These are phyloP conservation scores for Trichoderma reesei DNA, from an alignment of 495 filamentous ascomycete genomes.

Conservation along the genomic window DNA sequence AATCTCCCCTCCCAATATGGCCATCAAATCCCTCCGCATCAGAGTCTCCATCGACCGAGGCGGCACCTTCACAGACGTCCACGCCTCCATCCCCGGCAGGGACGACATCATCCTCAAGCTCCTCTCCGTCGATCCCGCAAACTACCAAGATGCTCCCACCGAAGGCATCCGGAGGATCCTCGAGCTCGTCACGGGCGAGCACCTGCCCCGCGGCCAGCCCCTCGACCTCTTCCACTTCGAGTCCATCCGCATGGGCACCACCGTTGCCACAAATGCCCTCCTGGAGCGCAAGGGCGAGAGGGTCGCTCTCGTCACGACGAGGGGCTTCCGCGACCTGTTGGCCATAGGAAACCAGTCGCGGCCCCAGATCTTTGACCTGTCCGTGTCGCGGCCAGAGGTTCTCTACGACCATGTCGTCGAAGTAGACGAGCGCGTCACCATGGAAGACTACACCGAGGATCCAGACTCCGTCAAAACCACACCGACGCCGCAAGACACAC, in stretches of 20 bases:
- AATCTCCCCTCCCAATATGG: no score
- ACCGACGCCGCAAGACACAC: background rate
- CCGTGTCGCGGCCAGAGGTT: conserved; percentile 59
- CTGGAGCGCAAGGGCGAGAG: conserved; percentile 80
- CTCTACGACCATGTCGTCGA: conserved; percentile 29
- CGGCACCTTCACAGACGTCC: conserved; percentile 58
- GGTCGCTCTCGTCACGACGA: conserved; percentile 75
- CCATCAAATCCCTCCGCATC: conserved; percentile 7
- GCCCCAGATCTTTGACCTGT: conserved; percentile 66
- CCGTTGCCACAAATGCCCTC: conserved; percentile 70
- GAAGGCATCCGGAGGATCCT: conserved; percentile 29
- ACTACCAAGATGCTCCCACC: conserved; percentile 43
- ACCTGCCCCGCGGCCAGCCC: conserved; percentile 13
- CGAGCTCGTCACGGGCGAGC: conserved; percentile 15
- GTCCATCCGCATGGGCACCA: conserved; percentile 71
- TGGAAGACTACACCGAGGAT: conserved; percentile 56
- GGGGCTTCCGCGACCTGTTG: conserved; percentile 79
- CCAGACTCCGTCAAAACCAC: conserved; percentile 46
- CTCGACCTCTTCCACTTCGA: conserved; percentile 22
- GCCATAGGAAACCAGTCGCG: conserved; percentile 70
- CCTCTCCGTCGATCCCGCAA: conserved; percentile 37
- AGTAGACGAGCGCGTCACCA: conserved; percentile 21
- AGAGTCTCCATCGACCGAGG: conserved; percentile 35
- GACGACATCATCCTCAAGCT: conserved; percentile 42
- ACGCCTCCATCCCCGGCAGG: conserved; percentile 40